Base-by-base conservation (phyloP, 768 basidiomycete species). In the Collybiopsis confluens region DNA sequence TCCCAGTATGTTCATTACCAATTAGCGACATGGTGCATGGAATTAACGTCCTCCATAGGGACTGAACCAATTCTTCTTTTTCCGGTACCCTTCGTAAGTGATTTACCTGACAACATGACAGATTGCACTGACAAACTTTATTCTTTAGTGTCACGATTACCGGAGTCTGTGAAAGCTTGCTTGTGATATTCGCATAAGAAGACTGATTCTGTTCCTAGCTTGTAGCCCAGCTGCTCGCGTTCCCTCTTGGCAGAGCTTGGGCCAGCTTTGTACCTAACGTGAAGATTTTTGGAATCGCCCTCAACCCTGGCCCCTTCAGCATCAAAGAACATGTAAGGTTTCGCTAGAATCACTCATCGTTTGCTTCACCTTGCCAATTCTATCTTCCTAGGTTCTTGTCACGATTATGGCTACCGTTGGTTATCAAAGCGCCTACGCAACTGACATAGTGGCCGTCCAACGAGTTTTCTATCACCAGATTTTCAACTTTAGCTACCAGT, bases 391-490 rank as follows among this genome's bases (percentile, higher is more conserved):
- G 67, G 86, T 87, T 28, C 65, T 84, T 54, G 75, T 83, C 54
- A 82, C 81, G 40, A 78, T 85, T 52, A 79, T 68, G 70, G 69
- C 69, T 21, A 64, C 68, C 1, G 70, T 74, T 21, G 75, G 73
- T 43, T 61, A 62, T 7, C 63, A 68, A 40, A 78, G 81, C 8
- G 87, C 87, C 21, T 91, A 90, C 53, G 87, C 86, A 2, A 87
- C 85, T 9, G 90, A 88, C 56, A 80, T 88, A 37, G 74, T 88
- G 37, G 85, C 86, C n/a, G 86, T 89, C 10, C 88, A 89, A 60
- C 72, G 84, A 13, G 81, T 88, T 8, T 88, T 76, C 63, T 91
- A 90, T 62, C 70, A 83, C 58, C 87, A 82, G 64, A 75, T 66
- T 56, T 86, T 82, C 64, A 74, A 76, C 55, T 88, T 79, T 54